phyloP scores from a whole-genome alignment of 2,329 filamentous ascomycete genomes.

The Exserohilum rostratum region DNA sequence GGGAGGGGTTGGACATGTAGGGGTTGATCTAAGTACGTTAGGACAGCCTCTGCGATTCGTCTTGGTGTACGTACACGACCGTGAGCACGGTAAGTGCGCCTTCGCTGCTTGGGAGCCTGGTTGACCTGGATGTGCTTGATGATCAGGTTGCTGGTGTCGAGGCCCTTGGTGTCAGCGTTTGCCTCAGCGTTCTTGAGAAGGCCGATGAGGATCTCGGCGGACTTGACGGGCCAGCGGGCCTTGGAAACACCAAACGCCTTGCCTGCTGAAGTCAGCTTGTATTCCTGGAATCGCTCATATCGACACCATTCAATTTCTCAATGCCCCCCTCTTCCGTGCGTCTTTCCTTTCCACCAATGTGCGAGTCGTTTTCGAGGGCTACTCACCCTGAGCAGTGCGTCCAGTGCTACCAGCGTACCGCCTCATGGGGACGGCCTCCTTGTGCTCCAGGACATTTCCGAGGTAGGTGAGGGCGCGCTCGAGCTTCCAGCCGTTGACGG shows the following conservation, averaged over 20 bases:
- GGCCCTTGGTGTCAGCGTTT: conserved; percentile 56
- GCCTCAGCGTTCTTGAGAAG: conserved; percentile 68
- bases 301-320: not conserved
- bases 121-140: conserved; percentile 99
- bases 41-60: conserved; percentile 2
- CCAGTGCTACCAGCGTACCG: conserved; percentile 96
- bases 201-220: conserved; percentile 94
- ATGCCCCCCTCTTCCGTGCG: not conserved
- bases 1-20: conserved; percentile 99
- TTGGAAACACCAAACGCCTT: conserved; percentile 98
- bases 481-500: conserved; percentile 99
- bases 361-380: conserved; percentile 9
- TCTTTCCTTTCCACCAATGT: conserved; percentile 1
- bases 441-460: conserved; percentile 96
- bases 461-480: conserved; percentile 95
- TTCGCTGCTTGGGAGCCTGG: conserved; percentile 99
- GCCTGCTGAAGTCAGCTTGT: conserved; percentile 63
- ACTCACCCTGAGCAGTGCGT: conserved; percentile 96
- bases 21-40: conserved; percentile 83
- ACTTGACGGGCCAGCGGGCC: conserved; percentile 99
- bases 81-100: conserved; percentile 99
- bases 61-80: conserved; percentile 81
- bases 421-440: conserved; percentile 97
- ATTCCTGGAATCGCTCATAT: conserved; percentile 10
- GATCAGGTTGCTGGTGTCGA: conserved; percentile 89